Evolutionary conservation across 768 basidiomycete genomes (phyloP).

Genomic region (Lactifluus rugatus): DNA sequence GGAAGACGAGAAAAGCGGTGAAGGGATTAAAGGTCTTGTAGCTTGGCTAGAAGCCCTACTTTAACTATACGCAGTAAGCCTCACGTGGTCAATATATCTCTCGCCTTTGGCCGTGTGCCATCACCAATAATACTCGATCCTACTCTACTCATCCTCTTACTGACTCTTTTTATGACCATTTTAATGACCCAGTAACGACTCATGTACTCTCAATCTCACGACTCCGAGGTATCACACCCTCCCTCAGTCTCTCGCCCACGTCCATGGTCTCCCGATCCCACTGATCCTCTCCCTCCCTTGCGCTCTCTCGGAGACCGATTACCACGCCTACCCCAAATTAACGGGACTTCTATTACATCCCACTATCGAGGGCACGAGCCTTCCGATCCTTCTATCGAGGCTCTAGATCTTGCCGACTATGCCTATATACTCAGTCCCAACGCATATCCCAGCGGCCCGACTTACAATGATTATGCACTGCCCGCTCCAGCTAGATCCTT

Average conservation of each 20-base stretch:
- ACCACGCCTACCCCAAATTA: conserved; percentile 19
- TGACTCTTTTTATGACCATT: not conserved
- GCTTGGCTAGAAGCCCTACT: conserved; percentile 3
- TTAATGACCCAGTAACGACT: conserved; percentile 13
- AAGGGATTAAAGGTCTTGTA: not conserved
- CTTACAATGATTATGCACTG: conserved; percentile 27
- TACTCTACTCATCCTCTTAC: not conserved
- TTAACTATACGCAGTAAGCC: not conserved
- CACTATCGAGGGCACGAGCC: conserved; percentile 31
- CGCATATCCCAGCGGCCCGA: conserved; percentile 18
- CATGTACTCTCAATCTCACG: conserved; percentile 34
- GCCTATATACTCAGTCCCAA: conserved; percentile 29
- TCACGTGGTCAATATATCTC: not conserved
- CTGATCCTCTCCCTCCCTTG: conserved; percentile 34
- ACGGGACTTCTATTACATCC: conserved; percentile 18
- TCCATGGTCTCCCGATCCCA: conserved; percentile 58
- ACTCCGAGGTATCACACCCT: conserved; percentile 43
- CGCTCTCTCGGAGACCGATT: conserved; percentile 17
- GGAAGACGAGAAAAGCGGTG: conserved; percentile 28
- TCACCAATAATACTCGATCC: not conserved
- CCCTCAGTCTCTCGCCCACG: conserved; percentile 42
- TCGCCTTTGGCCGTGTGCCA: not conserved
- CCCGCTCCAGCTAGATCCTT: conserved; percentile 15
- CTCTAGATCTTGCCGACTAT: conserved; percentile 67
- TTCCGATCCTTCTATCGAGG: conserved; percentile 59